Base-by-base conservation (phyloP, 495 filamentous ascomycete species). In the Chaetomium cochliodes region DNA sequence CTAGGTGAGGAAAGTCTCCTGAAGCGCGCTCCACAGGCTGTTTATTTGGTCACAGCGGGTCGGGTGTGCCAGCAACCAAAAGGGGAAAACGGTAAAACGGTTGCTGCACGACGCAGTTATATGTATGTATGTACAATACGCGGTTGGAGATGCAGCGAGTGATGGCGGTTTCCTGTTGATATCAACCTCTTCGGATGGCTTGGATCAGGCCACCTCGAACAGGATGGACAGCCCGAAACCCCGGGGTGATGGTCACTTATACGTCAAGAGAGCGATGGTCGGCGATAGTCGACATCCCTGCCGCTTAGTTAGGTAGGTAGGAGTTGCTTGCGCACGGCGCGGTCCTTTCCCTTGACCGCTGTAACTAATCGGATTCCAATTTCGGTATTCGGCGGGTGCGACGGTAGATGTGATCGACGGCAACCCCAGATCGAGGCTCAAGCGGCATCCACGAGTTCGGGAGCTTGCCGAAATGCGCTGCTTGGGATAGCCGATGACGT, bases 281-380 rank as follows among this genome's bases (percentile, higher is more conserved):
- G 65, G 52, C 28, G 59, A 63, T 63, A 67, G 33, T 42, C 49
- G 47, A 33, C 49, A 63, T 67, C 65, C 65, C 60, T 67, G 65
- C 37, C 22, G 15, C 46, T 56, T 60, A 59, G 41, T 11, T 44
- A 37, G 33, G 33, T 37, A 37, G 33, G 28, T 30, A 30, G 28
- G 6, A 6, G 5, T 37, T 37, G 33, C 41, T 8, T n/a, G 51
- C 9, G 22, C 33, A 39, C 44, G 15, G 44, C 9, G 15, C 15
- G 37, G 52, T 25, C 20, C 25, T 16, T 22, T 22, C 60, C 9
- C 37, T 2, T n/a, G 60, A 15, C 46, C 44, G 30, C 59, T 52
- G 20, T 18, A 37, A n/a, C 44, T 18, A 37, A n/a, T 58, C 37
- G 16, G 22, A 20, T 26, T 23, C 41, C 30, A 54, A 7, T 22